A percentile compares a stretch with the other conserved stretches of the same genome.
These are phyloP conservation scores for Cytidiella melzeri DNA, from an alignment of 768 basidiomycete species.

Conservation along the genomic window DNA sequence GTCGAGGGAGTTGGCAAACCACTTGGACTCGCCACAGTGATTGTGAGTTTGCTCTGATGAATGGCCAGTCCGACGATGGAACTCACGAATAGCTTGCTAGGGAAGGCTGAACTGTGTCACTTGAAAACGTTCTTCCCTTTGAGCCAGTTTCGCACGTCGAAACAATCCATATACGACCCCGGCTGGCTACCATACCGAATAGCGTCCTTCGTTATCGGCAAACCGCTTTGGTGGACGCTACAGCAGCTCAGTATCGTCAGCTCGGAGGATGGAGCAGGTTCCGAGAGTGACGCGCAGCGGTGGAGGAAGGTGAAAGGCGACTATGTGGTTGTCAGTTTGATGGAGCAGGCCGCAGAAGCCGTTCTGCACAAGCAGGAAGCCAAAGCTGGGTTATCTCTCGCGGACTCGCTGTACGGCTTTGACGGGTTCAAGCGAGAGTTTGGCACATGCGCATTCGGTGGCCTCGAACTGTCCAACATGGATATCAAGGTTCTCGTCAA, in stretches of 20 bases:
- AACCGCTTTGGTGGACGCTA: slow-evolving; percentile 84
- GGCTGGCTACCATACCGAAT: slow-evolving; percentile 66
- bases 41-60: slow-evolving; percentile 48
- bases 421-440: slow-evolving; percentile 60
- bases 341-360: slow-evolving; percentile 61
- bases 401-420: slow-evolving; percentile 55
- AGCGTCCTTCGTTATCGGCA: slow-evolving; percentile 64
- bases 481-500: slow-evolving; percentile 70
- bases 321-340: slow-evolving; percentile 59
- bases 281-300: slow-evolving; percentile 35
- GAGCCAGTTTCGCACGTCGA: slow-evolving; percentile 48
- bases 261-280: slow-evolving; percentile 40
- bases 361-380: slow-evolving; percentile 40
- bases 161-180: slow-evolving; percentile 59
- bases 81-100: slow-evolving; percentile 39
- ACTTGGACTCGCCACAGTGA: slow-evolving; percentile 59
- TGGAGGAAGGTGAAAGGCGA: slow-evolving; percentile 62
- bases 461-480: slow-evolving; percentile 42
- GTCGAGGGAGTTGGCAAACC: slow-evolving; percentile 72
- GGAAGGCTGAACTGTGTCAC: slow-evolving; percentile 60
- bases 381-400: slow-evolving; percentile 38
- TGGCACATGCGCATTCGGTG: slow-evolving; percentile 35
- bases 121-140: slow-evolving; percentile 40
- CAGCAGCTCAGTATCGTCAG: slow-evolving; percentile 70
- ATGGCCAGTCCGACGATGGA: no score